Conservation (phyloP, 768 basidiomycete species). For the Mrakia hoshinonis region DNA sequence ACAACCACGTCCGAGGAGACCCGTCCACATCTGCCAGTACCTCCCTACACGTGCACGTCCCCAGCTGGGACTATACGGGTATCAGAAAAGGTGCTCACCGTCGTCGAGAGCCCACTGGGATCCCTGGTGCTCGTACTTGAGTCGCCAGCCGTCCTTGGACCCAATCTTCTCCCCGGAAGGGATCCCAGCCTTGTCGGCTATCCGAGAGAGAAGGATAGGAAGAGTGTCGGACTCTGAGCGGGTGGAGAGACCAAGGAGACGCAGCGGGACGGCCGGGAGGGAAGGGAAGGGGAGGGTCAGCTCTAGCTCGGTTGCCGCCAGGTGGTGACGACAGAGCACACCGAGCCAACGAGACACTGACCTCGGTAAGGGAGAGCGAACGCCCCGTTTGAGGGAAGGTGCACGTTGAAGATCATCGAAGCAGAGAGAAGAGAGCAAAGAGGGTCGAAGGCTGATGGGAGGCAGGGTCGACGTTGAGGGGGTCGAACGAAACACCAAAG, state of each 20-base stretch:
- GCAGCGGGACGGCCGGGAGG: neutral
- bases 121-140: slow-evolving; percentile 77
- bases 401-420: slow-evolving; percentile 50
- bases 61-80: too few relatives aligned
- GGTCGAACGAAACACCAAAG: too few relatives aligned
- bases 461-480: slow-evolving; percentile 28
- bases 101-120: slow-evolving; percentile 82
- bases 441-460: slow-evolving; percentile 4
- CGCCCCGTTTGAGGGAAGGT: slow-evolving; percentile 90
- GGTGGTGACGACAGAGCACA: neutral
- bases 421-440: neutral
- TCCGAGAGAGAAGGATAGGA: slow-evolving; percentile 9
- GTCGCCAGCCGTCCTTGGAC: slow-evolving; percentile 41
- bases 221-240: slow-evolving; percentile 21
- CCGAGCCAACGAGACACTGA: slow-evolving; percentile 38
- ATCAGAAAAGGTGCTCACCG: slow-evolving; percentile 48
- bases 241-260: neutral
- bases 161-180: slow-evolving; percentile 27
- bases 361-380: slow-evolving; percentile 95
- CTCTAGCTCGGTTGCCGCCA: neutral
- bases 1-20: too few relatives aligned
- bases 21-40: too few relatives aligned
- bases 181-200: slow-evolving; percentile 28
- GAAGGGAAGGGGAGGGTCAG: neutral
- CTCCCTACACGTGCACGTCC: too few relatives aligned